Conservation (phyloP, 164 flowering plant species). For the Cinnamomum chago region DNA sequence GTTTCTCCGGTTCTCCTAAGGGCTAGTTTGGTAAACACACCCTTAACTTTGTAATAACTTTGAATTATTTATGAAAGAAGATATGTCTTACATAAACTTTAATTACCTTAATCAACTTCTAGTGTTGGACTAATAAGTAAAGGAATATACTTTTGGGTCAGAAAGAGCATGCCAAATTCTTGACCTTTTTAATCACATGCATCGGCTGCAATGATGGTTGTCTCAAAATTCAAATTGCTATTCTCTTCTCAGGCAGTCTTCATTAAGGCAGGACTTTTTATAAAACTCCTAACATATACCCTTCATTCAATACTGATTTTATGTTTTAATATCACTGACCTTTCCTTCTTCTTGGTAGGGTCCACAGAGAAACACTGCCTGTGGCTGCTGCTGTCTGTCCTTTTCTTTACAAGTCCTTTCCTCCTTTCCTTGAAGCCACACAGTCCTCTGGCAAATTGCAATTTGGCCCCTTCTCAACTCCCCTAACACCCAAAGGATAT, state of each 20-base stretch:
- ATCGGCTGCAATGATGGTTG: background rate
- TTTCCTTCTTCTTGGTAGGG: background rate
- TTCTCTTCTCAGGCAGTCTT: background rate
- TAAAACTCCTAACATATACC: background rate
- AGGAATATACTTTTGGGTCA: background rate
- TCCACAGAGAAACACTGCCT: background rate
- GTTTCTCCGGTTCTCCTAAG: too few relatives aligned
- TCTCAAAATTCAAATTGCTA: background rate
- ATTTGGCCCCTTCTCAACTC: background rate
- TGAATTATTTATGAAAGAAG: too few relatives aligned
- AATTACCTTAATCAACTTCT: background rate
- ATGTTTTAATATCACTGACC: background rate
- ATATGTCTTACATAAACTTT: too few relatives aligned
- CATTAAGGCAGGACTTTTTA: background rate
- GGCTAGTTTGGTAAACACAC: too few relatives aligned
- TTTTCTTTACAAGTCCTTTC: background rate
- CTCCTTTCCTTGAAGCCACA: background rate
- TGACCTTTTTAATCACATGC: background rate
- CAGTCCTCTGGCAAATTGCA: background rate
- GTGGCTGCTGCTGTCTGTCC: background rate
- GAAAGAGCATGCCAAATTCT: background rate
- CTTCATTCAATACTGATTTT: background rate
- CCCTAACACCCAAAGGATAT: background rate
- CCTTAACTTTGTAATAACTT: too few relatives aligned
- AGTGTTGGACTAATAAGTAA: background rate